Conservation (phyloP, 805 yeast species). For the Naumovozyma castellii region DNA sequence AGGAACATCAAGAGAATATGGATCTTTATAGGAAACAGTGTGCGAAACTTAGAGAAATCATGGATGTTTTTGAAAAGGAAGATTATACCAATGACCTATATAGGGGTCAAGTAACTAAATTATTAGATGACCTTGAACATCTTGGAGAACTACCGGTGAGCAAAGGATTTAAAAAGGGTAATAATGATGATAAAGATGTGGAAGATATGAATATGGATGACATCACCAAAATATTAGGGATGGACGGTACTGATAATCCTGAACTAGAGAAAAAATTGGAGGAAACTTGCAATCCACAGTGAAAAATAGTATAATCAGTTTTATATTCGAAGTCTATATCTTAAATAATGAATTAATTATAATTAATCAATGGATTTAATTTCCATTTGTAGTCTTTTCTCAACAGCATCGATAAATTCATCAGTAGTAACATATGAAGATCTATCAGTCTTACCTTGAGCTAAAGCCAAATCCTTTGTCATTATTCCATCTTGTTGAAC, state of each 20-base stretch:
- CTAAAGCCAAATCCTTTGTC: slow-evolving; percentile 77
- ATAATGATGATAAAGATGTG: slow-evolving; percentile 2
- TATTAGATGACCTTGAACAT: slow-evolving; percentile 24
- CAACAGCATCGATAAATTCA: slow-evolving; percentile 72
- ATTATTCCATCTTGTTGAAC: slow-evolving; percentile 66
- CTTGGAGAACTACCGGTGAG: slow-evolving; percentile 28
- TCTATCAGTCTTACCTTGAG: slow-evolving; percentile 54
- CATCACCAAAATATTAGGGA: slow-evolving; percentile 18
- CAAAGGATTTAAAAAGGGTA: slow-evolving; percentile 13
- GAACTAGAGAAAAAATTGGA: slow-evolving; percentile 23
- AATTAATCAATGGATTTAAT: slow-evolving; percentile 21
- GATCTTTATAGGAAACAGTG: slow-evolving; percentile 53
- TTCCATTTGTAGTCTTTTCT: slow-evolving; percentile 39
- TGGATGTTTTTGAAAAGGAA: slow-evolving; percentile 56
- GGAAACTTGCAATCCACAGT: slow-evolving; percentile 27
- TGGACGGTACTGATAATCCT: slow-evolving; percentile 16
- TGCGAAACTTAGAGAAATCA: slow-evolving; percentile 49
- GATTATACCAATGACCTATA: slow-evolving; percentile 33
- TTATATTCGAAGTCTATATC: no score
- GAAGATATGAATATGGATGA: slow-evolving; percentile 9
- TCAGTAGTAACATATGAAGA: slow-evolving; percentile 60
- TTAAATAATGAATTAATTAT: no score
- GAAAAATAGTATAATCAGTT: no score
- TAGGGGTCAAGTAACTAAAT: slow-evolving; percentile 17
- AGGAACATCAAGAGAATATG: slow-evolving; percentile 38